phyloP scores from a whole-genome alignment of 1,139 yeast genomes.

The Suhomyces taliae region DNA sequence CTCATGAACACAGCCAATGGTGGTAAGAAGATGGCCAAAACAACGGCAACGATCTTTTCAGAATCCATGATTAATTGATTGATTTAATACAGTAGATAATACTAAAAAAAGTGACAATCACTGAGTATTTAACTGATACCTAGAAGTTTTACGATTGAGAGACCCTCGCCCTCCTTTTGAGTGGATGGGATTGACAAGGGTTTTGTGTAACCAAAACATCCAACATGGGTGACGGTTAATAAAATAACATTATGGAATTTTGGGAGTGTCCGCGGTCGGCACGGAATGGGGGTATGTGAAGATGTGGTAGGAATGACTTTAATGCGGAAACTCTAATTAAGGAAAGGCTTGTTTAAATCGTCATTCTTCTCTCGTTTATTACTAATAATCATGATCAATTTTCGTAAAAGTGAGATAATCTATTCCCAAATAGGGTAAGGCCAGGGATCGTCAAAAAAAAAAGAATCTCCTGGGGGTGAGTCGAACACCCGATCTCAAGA shows the following conservation, averaged over 20 bases:
- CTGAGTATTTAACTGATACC: not conserved
- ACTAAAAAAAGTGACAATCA: not conserved
- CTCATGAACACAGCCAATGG: conserved; percentile 72
- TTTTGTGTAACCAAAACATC: too few species aligned
- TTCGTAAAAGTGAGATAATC: not conserved
- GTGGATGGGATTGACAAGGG: too few species aligned
- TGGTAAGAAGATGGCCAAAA: conserved; percentile 61
- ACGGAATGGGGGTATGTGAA: too few species aligned
- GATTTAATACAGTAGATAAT: not conserved
- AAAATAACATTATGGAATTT: too few species aligned
- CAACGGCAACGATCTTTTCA: conserved; percentile 44
- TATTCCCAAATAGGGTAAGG: not conserved
- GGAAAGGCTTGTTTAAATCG: too few species aligned
- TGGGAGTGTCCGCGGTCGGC: too few species aligned
- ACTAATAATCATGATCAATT: not conserved
- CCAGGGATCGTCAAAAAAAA: conserved; percentile 6
- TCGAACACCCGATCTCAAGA: conserved; percentile 87
- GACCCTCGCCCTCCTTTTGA: too few species aligned
- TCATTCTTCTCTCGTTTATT: too few species aligned
- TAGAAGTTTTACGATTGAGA: too few species aligned
- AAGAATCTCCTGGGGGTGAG: conserved; percentile 77
- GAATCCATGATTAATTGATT: conserved; percentile 32
- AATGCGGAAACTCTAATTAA: too few species aligned
- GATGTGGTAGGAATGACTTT: too few species aligned
- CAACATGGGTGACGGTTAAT: too few species aligned